A percentile compares a stretch with the other conserved stretches of the same genome.
phyloP scores from a whole-genome alignment of 768 basidiomycete genomes.

The Psilocybe sp. region DNA sequence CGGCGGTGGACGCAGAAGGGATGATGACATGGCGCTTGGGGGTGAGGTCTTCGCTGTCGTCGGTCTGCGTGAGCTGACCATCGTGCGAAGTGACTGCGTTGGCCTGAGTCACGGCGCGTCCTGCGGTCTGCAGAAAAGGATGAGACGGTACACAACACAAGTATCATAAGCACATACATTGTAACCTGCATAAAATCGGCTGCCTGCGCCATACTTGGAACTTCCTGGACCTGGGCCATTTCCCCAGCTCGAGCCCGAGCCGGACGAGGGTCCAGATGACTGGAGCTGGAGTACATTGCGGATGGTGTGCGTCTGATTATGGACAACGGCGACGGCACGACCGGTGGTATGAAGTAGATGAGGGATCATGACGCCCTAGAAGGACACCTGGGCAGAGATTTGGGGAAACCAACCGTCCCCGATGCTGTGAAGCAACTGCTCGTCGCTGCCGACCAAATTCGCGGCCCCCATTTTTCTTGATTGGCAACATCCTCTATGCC shows the following conservation, averaged over 20 bases:
- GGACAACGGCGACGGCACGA: conserved; percentile 73
- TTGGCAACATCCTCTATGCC: too few species aligned
- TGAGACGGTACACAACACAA: conserved; percentile 2
- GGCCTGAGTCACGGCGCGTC: conserved; percentile 71
- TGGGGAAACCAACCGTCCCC: not conserved
- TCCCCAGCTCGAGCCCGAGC: conserved; percentile 44
- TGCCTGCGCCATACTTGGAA: conserved; percentile 68
- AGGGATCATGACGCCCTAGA: conserved; percentile 59
- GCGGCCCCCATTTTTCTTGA: too few species aligned
- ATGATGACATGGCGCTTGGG: conserved; percentile 31
- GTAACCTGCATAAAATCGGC: conserved; percentile 68
- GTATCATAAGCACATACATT: conserved; percentile 36
- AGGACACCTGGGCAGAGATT: conserved; percentile 11
- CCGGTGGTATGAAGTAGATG: conserved; percentile 73
- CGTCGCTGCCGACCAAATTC: too few species aligned
- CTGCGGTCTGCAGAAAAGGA: conserved; percentile 47
- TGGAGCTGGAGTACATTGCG: conserved; percentile 76
- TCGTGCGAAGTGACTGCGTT: conserved; percentile 60
- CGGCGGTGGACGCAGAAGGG: conserved; percentile 53
- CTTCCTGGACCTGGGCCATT: conserved; percentile 68
- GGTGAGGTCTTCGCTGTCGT: conserved; percentile 56
- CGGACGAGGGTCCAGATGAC: conserved; percentile 43
- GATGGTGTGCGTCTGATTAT: conserved; percentile 68
- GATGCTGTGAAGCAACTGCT: too few species aligned
- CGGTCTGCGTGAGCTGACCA: conserved; percentile 39